Base-by-base conservation (phyloP, 257 asterid species). In the Verbascum thapsus region DNA sequence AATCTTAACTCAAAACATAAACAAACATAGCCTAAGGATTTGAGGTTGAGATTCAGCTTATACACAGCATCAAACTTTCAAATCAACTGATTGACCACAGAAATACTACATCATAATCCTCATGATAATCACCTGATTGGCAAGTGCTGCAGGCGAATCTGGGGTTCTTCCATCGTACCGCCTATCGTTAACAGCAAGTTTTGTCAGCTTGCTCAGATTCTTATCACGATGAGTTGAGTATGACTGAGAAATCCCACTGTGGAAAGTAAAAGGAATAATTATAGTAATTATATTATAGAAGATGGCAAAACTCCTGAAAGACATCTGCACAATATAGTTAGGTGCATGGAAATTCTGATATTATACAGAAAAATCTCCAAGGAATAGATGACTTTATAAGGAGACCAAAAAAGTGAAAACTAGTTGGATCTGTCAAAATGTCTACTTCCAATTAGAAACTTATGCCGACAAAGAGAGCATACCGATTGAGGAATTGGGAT, bases 401-500 rank as follows among this genome's bases (percentile, higher is more conserved):
- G 43, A 22, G 15, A 42, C 34, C 20, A 17, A 47, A 56, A 53
- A 53, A 47, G 16, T 42, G 12, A 55, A 48, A 63, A 48, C 67
- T 55, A 49, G 61, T 15, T 62, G 63, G 53, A 66, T 50, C 61
- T 38, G 41, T 47, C 38, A 53, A 70, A 56, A 40, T 72, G 57
- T 44, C 56, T 56, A 51, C 64, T 55, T 59, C 44, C 16, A 35
- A 35, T 39, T 4, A 19, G 53, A 47, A 50, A 43, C 56, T 41
- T 34, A 49, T 42, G 66, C 65, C 26, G 43, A 63, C 39, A 62
- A 62, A 30, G 1, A 62, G 52, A 58, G 53, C 62, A 47, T 73
- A 81, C 99, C 96, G 90, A 69, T 84, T 94, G 63, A 94, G 90
- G 71, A 90, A 90, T 77, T 94, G 87, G 51, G 63, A 70, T 85